Conservation (phyloP, 176 grass and related monocot genomes). For the Alloteropsis semialata region DNA sequence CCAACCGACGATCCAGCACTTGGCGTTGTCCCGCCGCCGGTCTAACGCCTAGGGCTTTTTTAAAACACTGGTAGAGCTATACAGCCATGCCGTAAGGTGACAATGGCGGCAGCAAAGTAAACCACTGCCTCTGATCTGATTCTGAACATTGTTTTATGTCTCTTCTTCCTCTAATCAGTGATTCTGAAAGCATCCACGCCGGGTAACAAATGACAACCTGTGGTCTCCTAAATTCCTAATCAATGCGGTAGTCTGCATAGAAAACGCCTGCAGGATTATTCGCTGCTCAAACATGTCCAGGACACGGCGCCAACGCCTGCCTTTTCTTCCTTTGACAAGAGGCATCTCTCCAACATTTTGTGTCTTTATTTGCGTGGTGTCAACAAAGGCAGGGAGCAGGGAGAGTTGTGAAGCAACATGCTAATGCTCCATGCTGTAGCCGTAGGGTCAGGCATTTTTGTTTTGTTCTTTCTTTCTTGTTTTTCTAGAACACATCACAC, state of each 20-base stretch:
- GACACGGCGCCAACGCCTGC: conserved; percentile 19
- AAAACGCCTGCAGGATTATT: conserved; percentile 17
- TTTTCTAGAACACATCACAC: not conserved
- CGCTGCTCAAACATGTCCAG: conserved; percentile 20
- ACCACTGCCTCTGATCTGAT: not conserved
- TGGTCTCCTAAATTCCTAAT: not conserved
- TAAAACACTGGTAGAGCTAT: not conserved
- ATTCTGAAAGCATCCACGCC: not conserved
- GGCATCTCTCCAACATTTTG: not conserved
- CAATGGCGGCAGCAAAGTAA: not conserved
- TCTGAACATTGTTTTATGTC: not conserved
- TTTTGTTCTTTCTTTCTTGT: not conserved
- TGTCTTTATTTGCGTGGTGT: not conserved
- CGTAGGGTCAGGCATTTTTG: not conserved
- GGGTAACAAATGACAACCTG: not conserved
- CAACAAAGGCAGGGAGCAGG: not conserved
- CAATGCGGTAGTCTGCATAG: not conserved
- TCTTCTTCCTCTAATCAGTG: not conserved
- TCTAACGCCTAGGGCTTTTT: not conserved
- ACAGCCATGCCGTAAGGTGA: not conserved
- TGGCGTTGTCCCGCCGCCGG: not conserved
- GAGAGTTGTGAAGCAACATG: not conserved
- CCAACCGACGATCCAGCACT: not conserved
- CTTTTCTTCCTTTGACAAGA: not conserved
- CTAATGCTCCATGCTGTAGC: not conserved